Conservation (phyloP, 164 flowering plant genomes). For the Houttuynia cordata region DNA sequence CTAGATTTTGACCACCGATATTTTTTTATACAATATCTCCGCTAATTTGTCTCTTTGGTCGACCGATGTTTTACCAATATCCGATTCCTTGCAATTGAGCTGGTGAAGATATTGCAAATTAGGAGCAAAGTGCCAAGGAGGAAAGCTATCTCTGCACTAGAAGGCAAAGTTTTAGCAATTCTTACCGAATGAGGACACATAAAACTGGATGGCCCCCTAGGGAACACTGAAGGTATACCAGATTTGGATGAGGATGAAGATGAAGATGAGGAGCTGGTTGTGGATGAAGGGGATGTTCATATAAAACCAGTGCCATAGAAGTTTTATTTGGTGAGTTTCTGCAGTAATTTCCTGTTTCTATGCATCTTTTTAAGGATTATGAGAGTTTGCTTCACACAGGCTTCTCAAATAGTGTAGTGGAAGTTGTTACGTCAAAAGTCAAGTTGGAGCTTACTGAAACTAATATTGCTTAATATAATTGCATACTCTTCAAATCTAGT, state of each 20-base stretch:
- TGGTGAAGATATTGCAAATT: slow-evolving; percentile 58
- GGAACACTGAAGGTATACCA: slow-evolving; percentile 30
- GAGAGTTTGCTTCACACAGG: not conserved
- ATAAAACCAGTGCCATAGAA: slow-evolving; percentile 63
- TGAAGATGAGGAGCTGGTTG: slow-evolving; percentile 85
- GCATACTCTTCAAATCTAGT: no score
- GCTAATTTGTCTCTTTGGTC: no score
- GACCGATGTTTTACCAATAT: no score
- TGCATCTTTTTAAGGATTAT: not conserved
- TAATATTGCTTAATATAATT: no score
- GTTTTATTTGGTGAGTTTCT: slow-evolving; percentile 41
- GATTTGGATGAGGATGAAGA: slow-evolving; percentile 78
- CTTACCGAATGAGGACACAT: slow-evolving; percentile 82
- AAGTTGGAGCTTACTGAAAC: no score
- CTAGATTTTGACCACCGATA: no score
- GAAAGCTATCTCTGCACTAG: slow-evolving; percentile 70
- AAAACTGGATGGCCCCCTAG: slow-evolving; percentile 30
- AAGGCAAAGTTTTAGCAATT: slow-evolving; percentile 58
- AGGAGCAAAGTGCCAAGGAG: slow-evolving; percentile 72
- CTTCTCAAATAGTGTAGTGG: not conserved
- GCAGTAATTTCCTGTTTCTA: no score
- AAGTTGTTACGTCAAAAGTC: no score
- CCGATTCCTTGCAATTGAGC: no score
- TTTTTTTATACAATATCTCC: no score
- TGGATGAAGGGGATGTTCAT: slow-evolving; percentile 95